Evolutionary conservation across 164 flowering plant species (phyloP).

Genomic region (Stephania yunnanensis): DNA sequence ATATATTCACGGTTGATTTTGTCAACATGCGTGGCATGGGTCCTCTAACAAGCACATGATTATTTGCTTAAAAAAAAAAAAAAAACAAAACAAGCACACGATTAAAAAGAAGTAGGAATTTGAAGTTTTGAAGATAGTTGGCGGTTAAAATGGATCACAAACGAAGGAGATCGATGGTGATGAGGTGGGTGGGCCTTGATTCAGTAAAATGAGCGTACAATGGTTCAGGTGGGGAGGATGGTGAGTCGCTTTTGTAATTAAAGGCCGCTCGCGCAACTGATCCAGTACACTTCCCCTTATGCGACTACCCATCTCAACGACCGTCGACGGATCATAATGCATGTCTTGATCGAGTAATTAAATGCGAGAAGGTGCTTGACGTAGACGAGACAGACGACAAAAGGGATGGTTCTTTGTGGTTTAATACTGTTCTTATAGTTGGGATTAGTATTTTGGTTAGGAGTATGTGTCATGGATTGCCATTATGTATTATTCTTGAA

Average conservation of each 20-base stretch:
- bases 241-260: background rate
- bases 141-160: background rate
- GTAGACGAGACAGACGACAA: background rate
- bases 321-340: too few relatives aligned
- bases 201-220: background rate
- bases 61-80: too few relatives aligned
- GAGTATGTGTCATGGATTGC: too few relatives aligned
- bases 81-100: too few relatives aligned
- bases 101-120: background rate
- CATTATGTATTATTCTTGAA: too few relatives aligned
- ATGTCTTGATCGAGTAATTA: too few relatives aligned
- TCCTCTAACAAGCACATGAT: background rate
- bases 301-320: background rate
- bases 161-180: background rate
- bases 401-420: background rate
- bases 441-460: too few relatives aligned
- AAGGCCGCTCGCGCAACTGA: background rate
- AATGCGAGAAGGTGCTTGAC: too few relatives aligned
- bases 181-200: background rate
- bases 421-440: too few relatives aligned
- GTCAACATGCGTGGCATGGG: background rate
- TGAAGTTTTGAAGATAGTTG: background rate
- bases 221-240: background rate
- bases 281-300: background rate
- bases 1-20: background rate